A percentile compares a stretch with the other conserved stretches of the same genome.
Conservation (phyloP, 108 stramenopile genomes). For the Nannochloropsis oceanica region DNA sequence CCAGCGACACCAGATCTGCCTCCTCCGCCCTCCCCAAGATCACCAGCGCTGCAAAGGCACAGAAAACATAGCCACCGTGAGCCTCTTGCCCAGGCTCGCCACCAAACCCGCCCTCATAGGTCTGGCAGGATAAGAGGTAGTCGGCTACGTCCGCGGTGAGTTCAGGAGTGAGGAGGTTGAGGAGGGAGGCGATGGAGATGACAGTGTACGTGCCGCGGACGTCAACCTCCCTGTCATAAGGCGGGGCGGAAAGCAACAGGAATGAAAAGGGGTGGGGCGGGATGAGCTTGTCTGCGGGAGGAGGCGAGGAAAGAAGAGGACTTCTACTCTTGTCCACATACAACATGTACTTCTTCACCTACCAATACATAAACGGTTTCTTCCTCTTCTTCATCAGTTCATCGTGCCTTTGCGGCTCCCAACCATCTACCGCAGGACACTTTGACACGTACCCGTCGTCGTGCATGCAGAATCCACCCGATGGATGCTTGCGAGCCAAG, state of each 20-base stretch:
- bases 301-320: too few relatives aligned
- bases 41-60: conserved; percentile 67
- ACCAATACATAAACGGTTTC: too few relatives aligned
- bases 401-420: too few relatives aligned
- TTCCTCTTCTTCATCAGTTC: too few relatives aligned
- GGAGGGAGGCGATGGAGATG: conserved; percentile 51
- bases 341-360: too few relatives aligned
- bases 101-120: conserved; percentile 87
- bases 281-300: too few relatives aligned
- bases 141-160: conserved; percentile 38
- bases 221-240: conserved; percentile 66
- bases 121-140: conserved; percentile 65
- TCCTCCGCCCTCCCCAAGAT: conserved; percentile 52
- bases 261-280: too few relatives aligned
- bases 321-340: too few relatives aligned
- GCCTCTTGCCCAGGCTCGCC: conserved; percentile 88
- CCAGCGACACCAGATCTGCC: not conserved
- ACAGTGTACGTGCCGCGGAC: conserved; percentile 83
- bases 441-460: conserved; percentile 48
- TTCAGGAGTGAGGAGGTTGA: conserved; percentile 47
- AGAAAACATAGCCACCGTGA: conserved; percentile 96
- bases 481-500: conserved; percentile 37
- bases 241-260: not conserved
- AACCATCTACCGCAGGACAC: too few relatives aligned
- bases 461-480: conserved; percentile 76